Evolutionary conservation across 805 yeast genomes (phyloP).

Genomic region (Metschnikowia noctiluminum): DNA sequence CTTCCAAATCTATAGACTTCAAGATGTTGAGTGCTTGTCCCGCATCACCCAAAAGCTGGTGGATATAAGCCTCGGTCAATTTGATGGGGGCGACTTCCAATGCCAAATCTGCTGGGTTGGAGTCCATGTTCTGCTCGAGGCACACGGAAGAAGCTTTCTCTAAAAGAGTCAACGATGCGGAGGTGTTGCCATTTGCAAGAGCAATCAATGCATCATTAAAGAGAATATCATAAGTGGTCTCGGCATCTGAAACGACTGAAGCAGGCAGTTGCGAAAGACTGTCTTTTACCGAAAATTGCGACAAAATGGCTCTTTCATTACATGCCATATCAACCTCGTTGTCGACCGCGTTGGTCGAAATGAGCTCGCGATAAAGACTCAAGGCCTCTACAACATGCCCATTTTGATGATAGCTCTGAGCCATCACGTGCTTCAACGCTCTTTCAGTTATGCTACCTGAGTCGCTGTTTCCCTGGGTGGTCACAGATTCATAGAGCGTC

Average conservation of each 20-base stretch:
- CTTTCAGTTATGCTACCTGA: slow-evolving; percentile 21
- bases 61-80: slow-evolving; percentile 56
- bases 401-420: slow-evolving; percentile 50
- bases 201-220: slow-evolving; percentile 58
- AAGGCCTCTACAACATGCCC: slow-evolving; percentile 45
- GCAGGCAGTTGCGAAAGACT: slow-evolving; percentile 1
- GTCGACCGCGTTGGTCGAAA: slow-evolving; percentile 33
- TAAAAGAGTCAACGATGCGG: slow-evolving; percentile 41
- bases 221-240: slow-evolving; percentile 49
- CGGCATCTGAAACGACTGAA: slow-evolving; percentile 13
- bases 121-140: slow-evolving; percentile 31
- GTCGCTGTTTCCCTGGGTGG: background rate
- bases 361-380: slow-evolving; percentile 42
- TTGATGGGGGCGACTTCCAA: slow-evolving; percentile 58
- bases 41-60: slow-evolving; percentile 24
- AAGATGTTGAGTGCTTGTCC: slow-evolving; percentile 11
- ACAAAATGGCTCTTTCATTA: slow-evolving; percentile 66
- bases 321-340: slow-evolving; percentile 52
- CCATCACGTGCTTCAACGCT: slow-evolving; percentile 48
- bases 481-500: slow-evolving; percentile 12
- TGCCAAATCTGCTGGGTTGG: slow-evolving; percentile 40
- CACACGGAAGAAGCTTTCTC: slow-evolving; percentile 45
- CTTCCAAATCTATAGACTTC: slow-evolving; percentile 19
- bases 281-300: slow-evolving; percentile 37
- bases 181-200: slow-evolving; percentile 39